These are phyloP conservation scores for Debaryomyces prosopidis DNA, from an alignment of 805 yeast species.

Conservation along the genomic window DNA sequence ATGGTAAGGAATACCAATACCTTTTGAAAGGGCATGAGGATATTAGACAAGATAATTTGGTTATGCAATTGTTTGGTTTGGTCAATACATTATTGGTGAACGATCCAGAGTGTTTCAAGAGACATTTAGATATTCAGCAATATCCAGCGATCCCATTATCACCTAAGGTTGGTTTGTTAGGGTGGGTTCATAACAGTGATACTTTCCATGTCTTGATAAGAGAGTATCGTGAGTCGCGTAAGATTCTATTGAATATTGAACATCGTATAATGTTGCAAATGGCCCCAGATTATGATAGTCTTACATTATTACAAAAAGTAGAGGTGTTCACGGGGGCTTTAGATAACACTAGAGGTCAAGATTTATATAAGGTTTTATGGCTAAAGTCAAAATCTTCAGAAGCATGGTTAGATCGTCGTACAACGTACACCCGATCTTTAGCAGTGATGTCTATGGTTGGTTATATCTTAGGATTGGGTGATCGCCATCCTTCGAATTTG, in stretches of 20 bases:
- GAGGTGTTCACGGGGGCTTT: conserved; percentile 96
- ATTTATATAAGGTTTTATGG: conserved; percentile 93
- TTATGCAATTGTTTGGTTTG: conserved; percentile 95
- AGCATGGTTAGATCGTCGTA: conserved; percentile 96
- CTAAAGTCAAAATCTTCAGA: conserved; percentile 93
- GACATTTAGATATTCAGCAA: conserved; percentile 90
- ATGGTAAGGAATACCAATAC: conserved; percentile 87
- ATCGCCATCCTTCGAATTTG: conserved; percentile 94
- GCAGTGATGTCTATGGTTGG: conserved; percentile 99
- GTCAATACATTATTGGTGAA: conserved; percentile 86
- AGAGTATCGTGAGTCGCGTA: conserved; percentile 89
- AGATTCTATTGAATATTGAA: conserved; percentile 86
- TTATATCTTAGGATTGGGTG: conserved; percentile 94
- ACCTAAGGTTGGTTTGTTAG: conserved; percentile 93
- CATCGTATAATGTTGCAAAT: conserved; percentile 94
- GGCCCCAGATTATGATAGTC: conserved; percentile 94
- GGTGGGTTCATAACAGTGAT: conserved; percentile 98
- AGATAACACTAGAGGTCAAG: conserved; percentile 95
- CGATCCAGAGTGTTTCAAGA: conserved; percentile 93
- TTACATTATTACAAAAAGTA: conserved; percentile 87
- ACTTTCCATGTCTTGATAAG: conserved; percentile 91
- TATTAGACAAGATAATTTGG: conserved; percentile 94
- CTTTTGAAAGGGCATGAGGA: conserved; percentile 95
- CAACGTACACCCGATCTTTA: conserved; percentile 90
- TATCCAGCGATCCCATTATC: conserved; percentile 94